phyloP scores from a whole-genome alignment of 805 yeast genomes.

The Saccharomycopsis malanga region DNA sequence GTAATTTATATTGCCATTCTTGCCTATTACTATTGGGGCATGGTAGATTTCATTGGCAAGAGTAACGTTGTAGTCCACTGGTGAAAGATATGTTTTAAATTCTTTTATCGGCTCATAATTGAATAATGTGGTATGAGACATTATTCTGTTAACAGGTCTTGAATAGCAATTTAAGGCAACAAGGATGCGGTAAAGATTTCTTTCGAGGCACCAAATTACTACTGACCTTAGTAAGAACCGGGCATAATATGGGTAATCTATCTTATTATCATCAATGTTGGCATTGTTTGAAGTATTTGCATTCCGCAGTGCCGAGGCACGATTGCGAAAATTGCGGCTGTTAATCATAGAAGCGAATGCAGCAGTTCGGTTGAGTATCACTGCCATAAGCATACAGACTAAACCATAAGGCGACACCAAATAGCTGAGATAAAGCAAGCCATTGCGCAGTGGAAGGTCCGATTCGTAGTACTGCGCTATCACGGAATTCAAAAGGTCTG shows the following conservation, averaged over 20 bases:
- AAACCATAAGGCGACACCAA: constrained; percentile 44
- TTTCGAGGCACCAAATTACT: constrained; percentile 27
- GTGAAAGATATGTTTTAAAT: constrained; percentile 17
- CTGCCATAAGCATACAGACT: constrained; percentile 50
- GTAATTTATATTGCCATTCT: not conserved
- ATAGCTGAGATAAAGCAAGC: constrained; percentile 30
- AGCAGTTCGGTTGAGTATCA: constrained; percentile 49
- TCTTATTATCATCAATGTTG: not conserved
- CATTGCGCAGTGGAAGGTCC: constrained; percentile 12
- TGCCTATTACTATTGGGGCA: constrained; percentile 5
- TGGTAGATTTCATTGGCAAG: constrained; percentile 24
- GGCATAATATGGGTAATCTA: constrained; percentile 5
- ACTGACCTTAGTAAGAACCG: constrained; percentile 26
- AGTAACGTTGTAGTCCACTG: constrained; percentile 22
- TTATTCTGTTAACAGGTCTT: constrained; percentile 16
- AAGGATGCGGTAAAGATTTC: constrained; percentile 28
- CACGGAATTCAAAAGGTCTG: no score
- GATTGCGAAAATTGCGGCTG: not conserved
- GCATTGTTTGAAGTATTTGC: not conserved
- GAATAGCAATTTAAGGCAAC: constrained; percentile 28
- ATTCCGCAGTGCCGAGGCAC: no score
- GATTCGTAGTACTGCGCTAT: constrained; percentile 18
- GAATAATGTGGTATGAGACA: constrained; percentile 14
- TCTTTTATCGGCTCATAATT: constrained; percentile 24
- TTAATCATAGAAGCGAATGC: constrained; percentile 46